Conservation (phyloP, 1,139 yeast genomes). For the Schwanniomyces etchellsii region DNA sequence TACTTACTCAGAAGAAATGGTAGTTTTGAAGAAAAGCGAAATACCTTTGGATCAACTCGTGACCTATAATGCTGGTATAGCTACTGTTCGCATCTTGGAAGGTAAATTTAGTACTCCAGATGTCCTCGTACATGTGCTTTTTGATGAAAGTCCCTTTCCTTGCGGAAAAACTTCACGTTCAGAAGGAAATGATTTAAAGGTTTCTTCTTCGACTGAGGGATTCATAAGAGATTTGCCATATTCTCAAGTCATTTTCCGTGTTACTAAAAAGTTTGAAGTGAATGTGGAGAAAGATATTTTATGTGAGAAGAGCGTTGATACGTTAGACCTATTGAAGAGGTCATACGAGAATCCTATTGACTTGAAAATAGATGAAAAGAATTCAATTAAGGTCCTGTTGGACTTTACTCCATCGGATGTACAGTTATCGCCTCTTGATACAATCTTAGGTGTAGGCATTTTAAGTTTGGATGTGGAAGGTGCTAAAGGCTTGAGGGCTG, state of each 20-base stretch:
- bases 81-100: slow-evolving; percentile 45
- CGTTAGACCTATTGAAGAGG: slow-evolving; percentile 47
- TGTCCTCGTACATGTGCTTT: slow-evolving; percentile 49
- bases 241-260: slow-evolving; percentile 51
- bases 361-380: slow-evolving; percentile 40
- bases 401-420: slow-evolving; percentile 57
- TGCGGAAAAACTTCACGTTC: slow-evolving; percentile 46
- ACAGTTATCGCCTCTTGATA: slow-evolving; percentile 51
- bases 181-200: slow-evolving; percentile 33
- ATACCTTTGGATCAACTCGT: slow-evolving; percentile 50
- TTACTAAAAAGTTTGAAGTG: slow-evolving; percentile 47
- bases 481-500: slow-evolving; percentile 49
- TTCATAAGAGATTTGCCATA: slow-evolving; percentile 67
- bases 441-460: slow-evolving; percentile 63
- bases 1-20: slow-evolving; percentile 40
- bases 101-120: slow-evolving; percentile 48
- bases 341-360: slow-evolving; percentile 42
- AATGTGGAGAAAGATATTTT: slow-evolving; percentile 43
- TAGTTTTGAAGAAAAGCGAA: slow-evolving; percentile 39
- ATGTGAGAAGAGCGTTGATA: slow-evolving; percentile 43
- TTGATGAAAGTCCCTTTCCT: slow-evolving; percentile 63
- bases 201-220: slow-evolving; percentile 45
- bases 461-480: slow-evolving; percentile 50
- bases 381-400: slow-evolving; percentile 41
- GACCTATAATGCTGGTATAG: slow-evolving; percentile 55